Evolutionary conservation across 2,329 filamentous ascomycete genomes (phyloP).

Genomic region (Botrytis tulipae): DNA sequence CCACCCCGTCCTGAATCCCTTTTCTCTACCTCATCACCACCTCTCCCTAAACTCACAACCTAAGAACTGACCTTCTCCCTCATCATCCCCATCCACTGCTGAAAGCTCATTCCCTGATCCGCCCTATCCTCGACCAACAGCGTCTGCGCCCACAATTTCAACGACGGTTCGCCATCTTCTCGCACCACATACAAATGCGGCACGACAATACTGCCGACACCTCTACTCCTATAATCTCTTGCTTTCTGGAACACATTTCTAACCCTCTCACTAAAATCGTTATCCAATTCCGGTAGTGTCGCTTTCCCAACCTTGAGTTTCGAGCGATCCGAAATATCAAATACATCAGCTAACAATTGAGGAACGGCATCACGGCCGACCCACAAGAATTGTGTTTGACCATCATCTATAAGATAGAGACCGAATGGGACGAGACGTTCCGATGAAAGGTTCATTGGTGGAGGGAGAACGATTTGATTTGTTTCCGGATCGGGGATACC

Average conservation of each 20-base stretch:
- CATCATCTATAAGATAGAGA: conserved; percentile 94
- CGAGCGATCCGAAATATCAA: conserved; percentile 78
- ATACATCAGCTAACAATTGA: conserved; percentile 84
- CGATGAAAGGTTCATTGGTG: conserved; percentile 80
- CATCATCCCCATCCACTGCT: conserved; percentile 88
- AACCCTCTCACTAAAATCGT: conserved; percentile 94
- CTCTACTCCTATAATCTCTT: conserved; percentile 78
- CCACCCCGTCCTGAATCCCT: not conserved
- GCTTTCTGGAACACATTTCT: conserved; percentile 90
- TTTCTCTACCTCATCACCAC: not conserved
- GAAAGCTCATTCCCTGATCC: conserved; percentile 88
- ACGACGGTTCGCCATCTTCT: conserved; percentile 91
- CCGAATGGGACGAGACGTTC: conserved; percentile 86
- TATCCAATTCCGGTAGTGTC: conserved; percentile 80
- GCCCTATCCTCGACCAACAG: conserved; percentile 91
- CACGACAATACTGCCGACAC: conserved; percentile 88
- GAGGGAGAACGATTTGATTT: conserved; percentile 85
- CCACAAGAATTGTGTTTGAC: conserved; percentile 97
- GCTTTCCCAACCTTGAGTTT: conserved; percentile 91
- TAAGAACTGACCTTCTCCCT: conserved; percentile 79
- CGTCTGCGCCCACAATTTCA: conserved; percentile 96
- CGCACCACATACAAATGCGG: conserved; percentile 91
- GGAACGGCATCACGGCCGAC: conserved; percentile 89
- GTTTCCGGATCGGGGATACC: conserved; percentile 82
- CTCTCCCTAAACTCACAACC: not conserved